These are phyloP conservation scores for Saussurea involucrata DNA, from an alignment of 129 eudicot species.

Conservation along the genomic window DNA sequence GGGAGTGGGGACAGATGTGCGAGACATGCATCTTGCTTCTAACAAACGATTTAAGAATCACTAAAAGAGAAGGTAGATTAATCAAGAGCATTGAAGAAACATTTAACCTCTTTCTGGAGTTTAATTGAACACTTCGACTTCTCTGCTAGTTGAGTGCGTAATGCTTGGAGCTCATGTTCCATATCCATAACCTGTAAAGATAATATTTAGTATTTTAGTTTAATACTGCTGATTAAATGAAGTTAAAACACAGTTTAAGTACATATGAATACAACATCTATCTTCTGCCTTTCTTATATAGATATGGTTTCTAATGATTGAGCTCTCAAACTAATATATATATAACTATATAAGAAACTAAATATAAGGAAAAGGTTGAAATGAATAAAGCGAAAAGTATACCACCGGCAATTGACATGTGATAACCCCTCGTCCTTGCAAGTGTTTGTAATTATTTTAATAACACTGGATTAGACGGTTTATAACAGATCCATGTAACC, in stretches of 20 bases:
- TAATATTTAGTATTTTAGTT: background rate
- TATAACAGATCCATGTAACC: background rate
- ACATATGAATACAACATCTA: background rate
- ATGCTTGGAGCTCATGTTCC: slow-evolving; percentile 92
- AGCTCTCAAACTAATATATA: background rate
- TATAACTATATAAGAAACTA: too few species aligned
- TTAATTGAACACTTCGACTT: slow-evolving; percentile 74
- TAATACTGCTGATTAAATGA: background rate
- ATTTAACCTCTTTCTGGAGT: slow-evolving; percentile 84
- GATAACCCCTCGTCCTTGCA: background rate
- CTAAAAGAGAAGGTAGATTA: background rate
- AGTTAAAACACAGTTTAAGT: background rate
- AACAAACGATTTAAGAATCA: background rate
- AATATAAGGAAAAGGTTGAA: too few species aligned
- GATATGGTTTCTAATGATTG: background rate
- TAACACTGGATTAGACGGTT: background rate
- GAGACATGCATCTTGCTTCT: background rate
- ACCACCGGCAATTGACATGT: background rate
- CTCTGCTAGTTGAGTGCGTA: slow-evolving; percentile 73
- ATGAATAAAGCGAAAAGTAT: background rate
- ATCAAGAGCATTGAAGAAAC: slow-evolving; percentile 6
- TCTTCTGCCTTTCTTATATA: background rate
- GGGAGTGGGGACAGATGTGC: background rate
- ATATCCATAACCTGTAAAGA: slow-evolving; percentile 87
- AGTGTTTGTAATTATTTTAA: background rate